Evolutionary conservation across 2,329 filamentous ascomycete species (phyloP).

Genomic region (Bipolaris victoriae): DNA sequence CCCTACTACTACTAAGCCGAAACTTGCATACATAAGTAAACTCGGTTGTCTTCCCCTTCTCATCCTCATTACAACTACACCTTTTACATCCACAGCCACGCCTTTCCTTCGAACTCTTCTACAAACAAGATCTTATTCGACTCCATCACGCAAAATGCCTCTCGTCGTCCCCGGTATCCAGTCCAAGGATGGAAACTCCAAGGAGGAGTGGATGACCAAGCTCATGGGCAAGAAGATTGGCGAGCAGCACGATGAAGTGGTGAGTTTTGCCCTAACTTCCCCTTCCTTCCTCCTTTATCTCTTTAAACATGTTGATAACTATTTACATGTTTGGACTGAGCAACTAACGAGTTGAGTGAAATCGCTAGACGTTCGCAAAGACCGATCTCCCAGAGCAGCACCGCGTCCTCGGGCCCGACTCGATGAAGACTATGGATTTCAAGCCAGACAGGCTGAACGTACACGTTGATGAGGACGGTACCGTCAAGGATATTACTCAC

Average conservation of each 20-base stretch:
- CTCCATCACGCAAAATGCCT: conserved; percentile 51
- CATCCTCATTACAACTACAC: not conserved
- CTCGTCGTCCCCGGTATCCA: conserved; percentile 58
- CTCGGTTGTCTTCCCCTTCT: not conserved
- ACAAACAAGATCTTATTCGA: not conserved
- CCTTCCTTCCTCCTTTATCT: too few species aligned
- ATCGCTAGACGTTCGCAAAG: conserved; percentile 56
- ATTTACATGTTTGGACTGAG: too few species aligned
- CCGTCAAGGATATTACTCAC: conserved; percentile 56
- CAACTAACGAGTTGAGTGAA: too few species aligned
- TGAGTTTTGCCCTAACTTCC: conserved; percentile 22
- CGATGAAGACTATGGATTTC: conserved; percentile 56
- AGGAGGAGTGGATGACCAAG: conserved; percentile 55
- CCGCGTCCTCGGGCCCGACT: conserved; percentile 55
- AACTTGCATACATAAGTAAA: conserved; percentile 20
- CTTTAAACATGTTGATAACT: too few species aligned
- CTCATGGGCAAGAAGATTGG: conserved; percentile 60
- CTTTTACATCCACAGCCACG: not conserved
- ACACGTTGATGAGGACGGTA: conserved; percentile 57
- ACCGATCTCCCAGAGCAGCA: conserved; percentile 56
- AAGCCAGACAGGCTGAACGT: conserved; percentile 58
- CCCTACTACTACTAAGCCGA: not conserved
- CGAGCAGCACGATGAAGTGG: conserved; percentile 53
- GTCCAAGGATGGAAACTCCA: conserved; percentile 43
- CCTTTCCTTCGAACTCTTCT: not conserved